Conservation (phyloP, 179 eudicot genomes). For the Kewa caespitosa region DNA sequence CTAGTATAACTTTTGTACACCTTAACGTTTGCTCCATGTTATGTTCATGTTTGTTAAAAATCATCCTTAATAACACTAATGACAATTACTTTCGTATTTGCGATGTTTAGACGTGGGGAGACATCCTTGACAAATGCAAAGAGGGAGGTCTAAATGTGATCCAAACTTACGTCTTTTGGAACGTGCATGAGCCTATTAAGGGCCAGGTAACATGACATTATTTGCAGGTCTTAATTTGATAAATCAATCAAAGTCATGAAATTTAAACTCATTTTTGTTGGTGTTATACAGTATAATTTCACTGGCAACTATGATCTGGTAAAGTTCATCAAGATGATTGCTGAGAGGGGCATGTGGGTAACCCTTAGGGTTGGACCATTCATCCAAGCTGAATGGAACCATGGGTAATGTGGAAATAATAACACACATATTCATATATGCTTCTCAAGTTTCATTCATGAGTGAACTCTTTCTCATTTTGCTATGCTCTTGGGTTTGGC, state of each 20-base stretch:
- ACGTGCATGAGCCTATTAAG: conserved; percentile 76
- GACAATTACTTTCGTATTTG: neutral
- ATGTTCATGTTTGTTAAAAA: neutral
- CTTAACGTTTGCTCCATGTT: neutral
- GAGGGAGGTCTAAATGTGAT: conserved; percentile 77
- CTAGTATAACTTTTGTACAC: neutral
- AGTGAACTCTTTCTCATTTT: neutral
- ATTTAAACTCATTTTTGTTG: neutral
- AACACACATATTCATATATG: neutral
- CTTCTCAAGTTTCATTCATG: neutral
- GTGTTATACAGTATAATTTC: conserved; percentile 79
- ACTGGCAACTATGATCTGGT: conserved; percentile 65
- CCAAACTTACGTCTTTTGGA: conserved; percentile 92
- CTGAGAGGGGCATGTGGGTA: conserved; percentile 56
- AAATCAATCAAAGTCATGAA: neutral
- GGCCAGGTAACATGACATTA: conserved; percentile 54
- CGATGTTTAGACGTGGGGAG: conserved; percentile 63
- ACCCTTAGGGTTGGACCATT: conserved; percentile 79
- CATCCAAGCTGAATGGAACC: conserved; percentile 91
- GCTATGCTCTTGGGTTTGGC: neutral
- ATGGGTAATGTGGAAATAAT: conserved; percentile 49
- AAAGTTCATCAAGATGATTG: conserved; percentile 58
- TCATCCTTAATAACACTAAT: neutral
- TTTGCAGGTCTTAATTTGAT: neutral
- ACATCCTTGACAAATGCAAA: conserved; percentile 55